These are phyloP conservation scores for Deinandra increscens DNA, from an alignment of 129 eudicot genomes.

Conservation along the genomic window DNA sequence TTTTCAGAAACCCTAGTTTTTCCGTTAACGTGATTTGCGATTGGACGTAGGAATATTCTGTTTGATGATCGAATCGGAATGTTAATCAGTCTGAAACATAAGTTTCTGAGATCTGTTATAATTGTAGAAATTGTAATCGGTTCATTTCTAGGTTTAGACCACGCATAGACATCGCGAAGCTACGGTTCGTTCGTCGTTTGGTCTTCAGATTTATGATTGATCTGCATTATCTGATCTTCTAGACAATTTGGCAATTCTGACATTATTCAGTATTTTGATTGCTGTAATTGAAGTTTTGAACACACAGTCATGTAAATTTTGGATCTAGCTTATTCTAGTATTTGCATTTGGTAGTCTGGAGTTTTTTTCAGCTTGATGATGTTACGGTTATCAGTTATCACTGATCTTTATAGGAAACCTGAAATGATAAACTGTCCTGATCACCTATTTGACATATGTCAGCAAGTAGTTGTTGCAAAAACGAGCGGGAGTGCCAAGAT, in stretches of 20 bases:
- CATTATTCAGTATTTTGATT: not conserved
- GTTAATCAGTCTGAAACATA: not conserved
- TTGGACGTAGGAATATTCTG: not conserved
- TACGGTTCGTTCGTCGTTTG: not conserved
- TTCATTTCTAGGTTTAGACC: constrained; percentile 5
- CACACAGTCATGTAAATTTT: not conserved
- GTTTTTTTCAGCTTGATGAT: not conserved
- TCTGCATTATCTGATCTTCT: not conserved
- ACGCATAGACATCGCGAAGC: too few species aligned
- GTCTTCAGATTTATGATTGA: not conserved
- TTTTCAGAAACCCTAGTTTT: not conserved
- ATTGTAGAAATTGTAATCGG: not conserved
- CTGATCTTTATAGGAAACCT: not conserved
- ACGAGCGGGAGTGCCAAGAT: not conserved
- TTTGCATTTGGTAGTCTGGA: not conserved
- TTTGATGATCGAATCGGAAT: constrained; percentile 1
- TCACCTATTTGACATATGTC: not conserved
- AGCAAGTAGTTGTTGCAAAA: not conserved
- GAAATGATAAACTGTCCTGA: not conserved
- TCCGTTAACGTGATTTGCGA: not conserved
- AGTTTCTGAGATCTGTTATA: not conserved
- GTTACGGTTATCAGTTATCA: too few species aligned
- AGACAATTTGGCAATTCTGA: not conserved
- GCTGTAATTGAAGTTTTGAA: constrained; percentile 3
- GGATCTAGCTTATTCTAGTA: not conserved